A percentile compares a stretch with the other conserved stretches of the same genome.
phyloP scores from a whole-genome alignment of 352 stramenopile genomes.

The Globisporangium spiculum region DNA sequence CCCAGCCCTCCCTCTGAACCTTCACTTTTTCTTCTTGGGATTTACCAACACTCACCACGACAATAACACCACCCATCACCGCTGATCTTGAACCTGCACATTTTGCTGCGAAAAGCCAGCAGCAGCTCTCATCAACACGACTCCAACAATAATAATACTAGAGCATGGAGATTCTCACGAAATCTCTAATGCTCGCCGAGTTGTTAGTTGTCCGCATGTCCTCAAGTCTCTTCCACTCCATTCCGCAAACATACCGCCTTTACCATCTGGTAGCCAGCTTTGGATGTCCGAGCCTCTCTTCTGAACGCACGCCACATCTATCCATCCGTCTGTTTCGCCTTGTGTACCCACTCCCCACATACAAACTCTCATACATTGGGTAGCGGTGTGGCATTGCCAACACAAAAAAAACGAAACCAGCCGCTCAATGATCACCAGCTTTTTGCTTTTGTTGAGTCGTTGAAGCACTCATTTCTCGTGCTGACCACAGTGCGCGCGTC shows the following conservation, averaged over 20 bases:
- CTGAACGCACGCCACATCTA: not conserved
- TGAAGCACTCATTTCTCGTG: not conserved
- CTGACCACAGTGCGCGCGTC: slow-evolving; percentile 7
- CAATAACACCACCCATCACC: not conserved
- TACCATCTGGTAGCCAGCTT: not conserved
- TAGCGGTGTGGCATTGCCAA: no score
- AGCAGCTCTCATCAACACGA: not conserved
- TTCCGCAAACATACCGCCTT: not conserved
- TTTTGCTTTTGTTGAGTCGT: not conserved
- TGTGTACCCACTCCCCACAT: not conserved
- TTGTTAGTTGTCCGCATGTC: not conserved
- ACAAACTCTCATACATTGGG: slow-evolving; percentile 3
- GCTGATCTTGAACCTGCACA: not conserved
- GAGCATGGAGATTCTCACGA: no score
- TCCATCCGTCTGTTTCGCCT: not conserved
- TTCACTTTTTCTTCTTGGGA: not conserved
- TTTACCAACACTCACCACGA: not conserved
- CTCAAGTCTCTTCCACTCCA: not conserved
- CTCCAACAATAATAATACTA: no score
- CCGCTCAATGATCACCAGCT: not conserved
- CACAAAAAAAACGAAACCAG: not conserved
- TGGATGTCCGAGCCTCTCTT: not conserved
- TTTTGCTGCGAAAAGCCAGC: not conserved
- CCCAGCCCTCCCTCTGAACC: not conserved
- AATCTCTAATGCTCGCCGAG: not conserved